phyloP scores from a whole-genome alignment of 2,329 filamentous ascomycete species.

The Thielaviopsis populi region DNA sequence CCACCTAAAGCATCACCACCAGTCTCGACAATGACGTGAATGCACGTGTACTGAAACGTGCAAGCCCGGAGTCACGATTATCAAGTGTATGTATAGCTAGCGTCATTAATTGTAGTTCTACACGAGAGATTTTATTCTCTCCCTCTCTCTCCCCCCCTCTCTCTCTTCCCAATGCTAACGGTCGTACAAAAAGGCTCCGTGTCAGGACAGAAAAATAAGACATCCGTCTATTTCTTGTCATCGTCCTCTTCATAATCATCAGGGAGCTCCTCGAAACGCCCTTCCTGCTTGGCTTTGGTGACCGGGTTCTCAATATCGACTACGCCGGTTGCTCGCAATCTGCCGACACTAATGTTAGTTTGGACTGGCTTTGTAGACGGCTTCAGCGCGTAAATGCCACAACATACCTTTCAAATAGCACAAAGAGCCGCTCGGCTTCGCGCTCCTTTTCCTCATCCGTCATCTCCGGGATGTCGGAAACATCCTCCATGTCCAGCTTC shows the following conservation, averaged over 20 bases:
- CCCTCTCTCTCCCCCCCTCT: no score
- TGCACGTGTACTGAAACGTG: background rate
- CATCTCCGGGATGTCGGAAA: slow-evolving; percentile 54
- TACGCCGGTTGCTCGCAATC: slow-evolving; percentile 58
- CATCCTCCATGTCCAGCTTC: slow-evolving; percentile 51
- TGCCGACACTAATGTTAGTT: slow-evolving; percentile 19
- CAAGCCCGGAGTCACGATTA: background rate
- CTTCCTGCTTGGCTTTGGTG: slow-evolving; percentile 50
- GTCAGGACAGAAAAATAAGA: background rate
- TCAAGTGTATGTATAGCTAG: background rate
- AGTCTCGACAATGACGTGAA: background rate
- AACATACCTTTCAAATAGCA: slow-evolving; percentile 67
- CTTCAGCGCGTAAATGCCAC: background rate
- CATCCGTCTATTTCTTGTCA: slow-evolving; percentile 17
- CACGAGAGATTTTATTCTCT: background rate
- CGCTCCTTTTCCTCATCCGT: slow-evolving; percentile 80
- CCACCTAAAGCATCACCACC: background rate
- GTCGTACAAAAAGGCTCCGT: background rate
- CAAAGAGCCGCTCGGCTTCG: slow-evolving; percentile 79
- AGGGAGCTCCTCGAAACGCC: slow-evolving; percentile 52
- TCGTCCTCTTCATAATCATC: slow-evolving; percentile 21
- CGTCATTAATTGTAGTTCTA: background rate
- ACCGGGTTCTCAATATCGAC: slow-evolving; percentile 69
- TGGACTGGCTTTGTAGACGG: background rate
- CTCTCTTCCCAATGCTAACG: background rate